Base-by-base conservation (phyloP, 768 basidiomycete genomes). In the Phaeotremella fagi region DNA sequence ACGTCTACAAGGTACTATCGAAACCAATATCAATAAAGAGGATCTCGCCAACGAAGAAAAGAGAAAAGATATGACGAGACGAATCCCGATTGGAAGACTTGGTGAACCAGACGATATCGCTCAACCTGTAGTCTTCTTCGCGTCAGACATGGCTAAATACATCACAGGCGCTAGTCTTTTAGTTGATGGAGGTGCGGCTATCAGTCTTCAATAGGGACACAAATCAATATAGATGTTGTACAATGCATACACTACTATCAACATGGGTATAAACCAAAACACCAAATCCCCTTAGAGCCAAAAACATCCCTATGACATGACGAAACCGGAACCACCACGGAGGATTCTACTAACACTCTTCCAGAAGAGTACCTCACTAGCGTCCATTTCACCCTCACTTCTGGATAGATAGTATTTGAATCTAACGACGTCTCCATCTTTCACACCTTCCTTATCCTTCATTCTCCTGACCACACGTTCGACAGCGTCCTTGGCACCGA, bases 1-100 rank as follows among this genome's bases (percentile, higher is more conserved):
- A n/a, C 33, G 20, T 14, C 12, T 25, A 5, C 11, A 49, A 75
- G 85, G 86, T 7, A 87, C 86, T 1, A 84, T 87, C 59, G 83
- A 80, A 36, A 88, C 87, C 18, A 80, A 83, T 59, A 87, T 87
- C 73, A 87, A 88, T 75, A 82, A 82, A 61, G 85, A 85, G 55
- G 85, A 88, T 71, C 79, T 88, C 27, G 67, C 82, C 12, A 79
- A 85, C 60, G 67, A 71, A 1, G 71, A 64, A 38, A 87, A 87
- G 70, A 77, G 83, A 22, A 78, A 80, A 37, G 79, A 80, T 55
- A 87, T 84, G 80, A 75, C 82, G 52, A 79, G 81, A 38, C 77
- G 86, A 53, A 86, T 84, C 20, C 80, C 79, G 47, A 75, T 88
- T 14, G 83, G 83, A 12, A 75, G 86, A 58, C 78, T 88, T 3